Percentiles rank a stretch among this genome's conserved stretches.
Conservation (phyloP, 352 stramenopile genomes). For the Phytophthora melonis region DNA sequence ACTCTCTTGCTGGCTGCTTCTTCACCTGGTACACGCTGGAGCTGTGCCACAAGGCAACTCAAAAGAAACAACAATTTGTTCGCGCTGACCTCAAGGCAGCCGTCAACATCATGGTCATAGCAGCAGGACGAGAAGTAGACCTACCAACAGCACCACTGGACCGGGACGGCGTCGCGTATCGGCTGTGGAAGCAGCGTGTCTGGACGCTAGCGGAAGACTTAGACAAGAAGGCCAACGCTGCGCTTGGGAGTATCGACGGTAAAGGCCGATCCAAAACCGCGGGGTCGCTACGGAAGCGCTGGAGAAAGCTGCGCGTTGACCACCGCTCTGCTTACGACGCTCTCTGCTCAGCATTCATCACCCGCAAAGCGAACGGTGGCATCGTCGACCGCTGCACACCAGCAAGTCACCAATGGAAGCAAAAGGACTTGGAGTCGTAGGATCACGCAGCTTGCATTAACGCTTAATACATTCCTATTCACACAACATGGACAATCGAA, state of each 20-base stretch:
- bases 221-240: constrained; percentile 12
- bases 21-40: constrained; percentile 12
- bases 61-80: constrained; percentile 23
- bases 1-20: constrained; percentile 7
- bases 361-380: neutral
- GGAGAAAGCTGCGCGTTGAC: constrained; percentile 7
- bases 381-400: constrained; percentile 1
- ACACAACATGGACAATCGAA: too few relatives aligned
- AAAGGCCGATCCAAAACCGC: constrained; percentile 16
- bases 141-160: neutral
- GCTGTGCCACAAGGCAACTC: constrained; percentile 15
- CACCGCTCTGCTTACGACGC: constrained; percentile 8
- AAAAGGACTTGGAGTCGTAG: too few relatives aligned
- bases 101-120: constrained; percentile 18
- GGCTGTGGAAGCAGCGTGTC: constrained; percentile 23
- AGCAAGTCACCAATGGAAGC: too few relatives aligned
- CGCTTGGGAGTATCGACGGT: constrained; percentile 2
- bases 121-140: neutral
- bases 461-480: too few relatives aligned
- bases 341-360: constrained; percentile 19
- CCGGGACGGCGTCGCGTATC: neutral
- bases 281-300: constrained; percentile 12
- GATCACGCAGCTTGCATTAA: too few relatives aligned
- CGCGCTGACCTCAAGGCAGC: constrained; percentile 22
- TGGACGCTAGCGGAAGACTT: constrained; percentile 21